phyloP scores from a whole-genome alignment of 2,329 filamentous ascomycete species.

The Exophiala xenobiotica region DNA sequence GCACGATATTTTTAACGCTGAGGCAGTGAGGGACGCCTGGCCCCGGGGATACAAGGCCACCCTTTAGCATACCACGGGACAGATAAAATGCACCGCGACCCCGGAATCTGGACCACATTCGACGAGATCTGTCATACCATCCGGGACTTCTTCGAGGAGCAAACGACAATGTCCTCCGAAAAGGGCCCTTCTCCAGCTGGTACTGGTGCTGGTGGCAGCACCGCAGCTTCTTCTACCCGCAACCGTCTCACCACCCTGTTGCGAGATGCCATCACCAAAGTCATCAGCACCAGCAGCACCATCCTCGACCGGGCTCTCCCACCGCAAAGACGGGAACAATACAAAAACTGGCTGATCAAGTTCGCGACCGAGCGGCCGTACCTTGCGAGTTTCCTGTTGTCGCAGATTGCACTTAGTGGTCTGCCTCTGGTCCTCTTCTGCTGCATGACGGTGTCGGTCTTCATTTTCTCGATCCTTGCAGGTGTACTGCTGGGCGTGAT shows the following conservation, averaged over 20 bases:
- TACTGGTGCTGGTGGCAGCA: too few relatives aligned
- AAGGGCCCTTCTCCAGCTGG: too few relatives aligned
- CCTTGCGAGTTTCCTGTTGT: conserved; percentile 66
- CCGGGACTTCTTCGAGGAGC: too few relatives aligned
- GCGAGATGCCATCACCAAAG: conserved; percentile 26
- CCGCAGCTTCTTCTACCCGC: conserved; percentile 5
- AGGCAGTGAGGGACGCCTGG: background rate
- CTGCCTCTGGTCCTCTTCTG: conserved; percentile 68
- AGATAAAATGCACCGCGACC: too few relatives aligned
- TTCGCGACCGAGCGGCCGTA: conserved; percentile 67
- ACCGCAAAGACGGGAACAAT: conserved; percentile 59
- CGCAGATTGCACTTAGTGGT: conserved; percentile 64
- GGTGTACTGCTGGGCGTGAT: conserved; percentile 56
- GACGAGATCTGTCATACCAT: too few relatives aligned
- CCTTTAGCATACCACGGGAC: too few relatives aligned
- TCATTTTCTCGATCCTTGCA: conserved; percentile 61
- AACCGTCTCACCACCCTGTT: conserved; percentile 14
- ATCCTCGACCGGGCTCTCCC: conserved; percentile 56
- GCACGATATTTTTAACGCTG: background rate
- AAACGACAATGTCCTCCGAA: too few relatives aligned
- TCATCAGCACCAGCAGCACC: conserved; percentile 18
- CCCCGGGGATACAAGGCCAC: too few relatives aligned
- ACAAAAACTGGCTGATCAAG: conserved; percentile 52
- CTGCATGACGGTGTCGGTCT: conserved; percentile 62
- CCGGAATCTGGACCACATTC: too few relatives aligned